phyloP scores from a whole-genome alignment of 768 basidiomycete genomes.

The Russula sp. region DNA sequence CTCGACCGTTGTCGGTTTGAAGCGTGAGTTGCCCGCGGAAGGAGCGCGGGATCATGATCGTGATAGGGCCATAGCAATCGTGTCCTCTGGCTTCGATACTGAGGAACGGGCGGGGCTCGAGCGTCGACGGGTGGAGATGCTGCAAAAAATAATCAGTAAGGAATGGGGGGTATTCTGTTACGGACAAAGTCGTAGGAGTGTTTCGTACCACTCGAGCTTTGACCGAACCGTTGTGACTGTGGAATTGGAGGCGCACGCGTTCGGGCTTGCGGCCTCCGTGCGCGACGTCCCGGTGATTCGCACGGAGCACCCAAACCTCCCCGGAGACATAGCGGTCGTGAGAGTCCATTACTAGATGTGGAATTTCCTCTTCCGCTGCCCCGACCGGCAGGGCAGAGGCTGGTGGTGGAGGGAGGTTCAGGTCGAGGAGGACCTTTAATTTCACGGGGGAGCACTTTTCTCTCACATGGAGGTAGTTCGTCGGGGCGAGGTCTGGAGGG shows the following conservation, averaged over 20 bases:
- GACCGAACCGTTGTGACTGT: conserved; percentile 4
- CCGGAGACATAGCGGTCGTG: conserved; percentile 5
- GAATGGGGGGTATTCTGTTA: background rate
- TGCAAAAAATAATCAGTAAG: background rate
- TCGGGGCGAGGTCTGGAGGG: conserved; percentile 4
- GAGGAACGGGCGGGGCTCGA: conserved; percentile 16
- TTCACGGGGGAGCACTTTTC: conserved; percentile 3
- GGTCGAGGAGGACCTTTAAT: conserved; percentile 4
- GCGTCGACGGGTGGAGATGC: conserved; percentile 9
- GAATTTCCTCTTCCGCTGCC: background rate
- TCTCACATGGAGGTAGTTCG: conserved; percentile 9
- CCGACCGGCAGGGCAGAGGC: background rate
- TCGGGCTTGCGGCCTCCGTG: background rate
- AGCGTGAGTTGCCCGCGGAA: conserved; percentile 18
- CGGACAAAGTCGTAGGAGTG: too few species aligned
- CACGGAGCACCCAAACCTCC: conserved; percentile 8
- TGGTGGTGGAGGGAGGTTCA: conserved; percentile 6
- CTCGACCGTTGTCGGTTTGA: conserved; percentile 10
- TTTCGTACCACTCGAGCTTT: conserved; percentile 8
- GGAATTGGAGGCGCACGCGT: conserved; percentile 3
- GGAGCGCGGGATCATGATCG: conserved; percentile 15
- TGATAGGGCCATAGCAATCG: background rate
- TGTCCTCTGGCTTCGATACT: conserved; percentile 4
- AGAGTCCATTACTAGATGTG: conserved; percentile 2
- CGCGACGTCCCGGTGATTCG: background rate